Percentiles rank a stretch among this genome's conserved stretches.
phyloP scores from a whole-genome alignment of 768 basidiomycete species.

The Filobasidium wieringae region DNA sequence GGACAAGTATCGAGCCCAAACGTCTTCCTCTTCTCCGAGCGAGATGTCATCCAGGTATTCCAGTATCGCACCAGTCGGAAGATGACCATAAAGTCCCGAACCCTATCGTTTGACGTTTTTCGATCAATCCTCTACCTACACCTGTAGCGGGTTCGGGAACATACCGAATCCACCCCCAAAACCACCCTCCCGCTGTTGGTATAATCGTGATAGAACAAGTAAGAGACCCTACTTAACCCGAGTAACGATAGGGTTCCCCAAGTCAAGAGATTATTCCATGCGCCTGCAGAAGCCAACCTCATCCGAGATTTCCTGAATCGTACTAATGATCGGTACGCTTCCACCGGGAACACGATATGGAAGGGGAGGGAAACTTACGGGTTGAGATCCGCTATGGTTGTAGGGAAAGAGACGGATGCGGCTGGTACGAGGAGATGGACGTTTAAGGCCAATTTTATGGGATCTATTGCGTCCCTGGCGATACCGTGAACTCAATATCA shows the following conservation, averaged over 20 bases:
- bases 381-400: background rate
- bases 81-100: slow-evolving; percentile 1
- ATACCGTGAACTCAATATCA: background rate
- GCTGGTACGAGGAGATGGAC: background rate
- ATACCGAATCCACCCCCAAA: background rate
- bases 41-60: slow-evolving; percentile 6
- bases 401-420: background rate
- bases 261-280: slow-evolving; percentile 12
- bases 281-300: slow-evolving; percentile 7
- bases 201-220: slow-evolving; percentile 9
- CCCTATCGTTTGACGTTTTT: background rate
- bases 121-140: background rate
- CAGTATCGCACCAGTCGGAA: slow-evolving; percentile 1
- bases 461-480: background rate
- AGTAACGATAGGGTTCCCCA: background rate
- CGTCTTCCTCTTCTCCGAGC: background rate
- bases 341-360: background rate
- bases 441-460: background rate
- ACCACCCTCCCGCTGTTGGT: slow-evolving; percentile 1
- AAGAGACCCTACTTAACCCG: background rate
- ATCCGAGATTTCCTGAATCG: background rate
- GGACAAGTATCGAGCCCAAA: background rate
- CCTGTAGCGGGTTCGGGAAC: background rate
- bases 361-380: background rate
- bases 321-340: background rate